These are phyloP conservation scores for Polychaeton citri DNA, from an alignment of 2,329 filamentous ascomycete species.

Conservation along the genomic window DNA sequence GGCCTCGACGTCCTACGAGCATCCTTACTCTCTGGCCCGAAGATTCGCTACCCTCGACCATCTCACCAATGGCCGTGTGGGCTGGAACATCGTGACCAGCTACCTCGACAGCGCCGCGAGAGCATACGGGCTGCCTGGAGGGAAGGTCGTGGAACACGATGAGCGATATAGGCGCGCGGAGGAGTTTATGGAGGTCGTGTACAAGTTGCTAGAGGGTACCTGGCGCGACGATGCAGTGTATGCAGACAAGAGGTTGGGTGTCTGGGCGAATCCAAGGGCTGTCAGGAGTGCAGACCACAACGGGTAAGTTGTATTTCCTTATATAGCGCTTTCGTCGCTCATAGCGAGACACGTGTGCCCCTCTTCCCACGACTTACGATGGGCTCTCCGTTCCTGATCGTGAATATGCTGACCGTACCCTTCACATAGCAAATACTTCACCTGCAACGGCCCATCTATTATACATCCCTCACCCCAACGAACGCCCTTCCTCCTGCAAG, in stretches of 20 bases:
- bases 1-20: conserved; percentile 24
- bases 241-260: conserved; percentile 41
- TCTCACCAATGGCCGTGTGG: conserved; percentile 23
- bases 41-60: conserved; percentile 25
- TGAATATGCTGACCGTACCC: too few species aligned
- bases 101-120: conserved; percentile 35
- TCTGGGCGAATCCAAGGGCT: too few species aligned
- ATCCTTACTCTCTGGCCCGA: conserved; percentile 22
- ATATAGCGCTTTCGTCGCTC: too few species aligned
- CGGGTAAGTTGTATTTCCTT: too few species aligned
- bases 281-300: too few species aligned
- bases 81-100: conserved; percentile 40
- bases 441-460: conserved; percentile 31
- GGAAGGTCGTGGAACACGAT: conserved; percentile 35
- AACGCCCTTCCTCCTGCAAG: conserved; percentile 43
- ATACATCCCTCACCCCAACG: conserved; percentile 44
- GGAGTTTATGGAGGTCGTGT: conserved; percentile 27
- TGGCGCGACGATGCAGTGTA: conserved; percentile 23
- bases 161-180: conserved; percentile 36
- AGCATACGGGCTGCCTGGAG: conserved; percentile 34
- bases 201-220: conserved; percentile 18
- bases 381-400: not conserved
- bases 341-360: too few species aligned
- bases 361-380: too few species aligned
- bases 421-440: conserved; percentile 32